Evolutionary conservation across 768 basidiomycete species (phyloP).

Genomic region (Lentinula raphanica): DNA sequence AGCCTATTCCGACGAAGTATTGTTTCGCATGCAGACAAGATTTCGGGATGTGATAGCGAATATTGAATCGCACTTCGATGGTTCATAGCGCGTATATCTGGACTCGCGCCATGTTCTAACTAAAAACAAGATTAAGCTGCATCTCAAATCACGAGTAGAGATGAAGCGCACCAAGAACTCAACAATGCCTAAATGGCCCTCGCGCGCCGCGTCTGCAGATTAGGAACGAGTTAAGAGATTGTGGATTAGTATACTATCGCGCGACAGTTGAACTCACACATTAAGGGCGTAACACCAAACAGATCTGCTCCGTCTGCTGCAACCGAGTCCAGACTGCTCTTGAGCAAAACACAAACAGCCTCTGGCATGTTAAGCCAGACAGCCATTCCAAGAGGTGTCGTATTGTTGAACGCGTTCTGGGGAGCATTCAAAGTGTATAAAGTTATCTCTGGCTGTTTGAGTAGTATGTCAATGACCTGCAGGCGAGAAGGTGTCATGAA

Average conservation of each 20-base stretch:
- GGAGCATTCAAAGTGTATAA: constrained; percentile 73
- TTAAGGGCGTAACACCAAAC: constrained; percentile 73
- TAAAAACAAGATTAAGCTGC: constrained; percentile 18
- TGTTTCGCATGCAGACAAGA: constrained; percentile 68
- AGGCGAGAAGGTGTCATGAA: too few relatives aligned
- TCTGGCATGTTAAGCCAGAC: constrained; percentile 68
- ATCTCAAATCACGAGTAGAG: constrained; percentile 1
- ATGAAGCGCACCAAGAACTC: constrained; percentile 49
- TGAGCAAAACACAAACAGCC: constrained; percentile 59
- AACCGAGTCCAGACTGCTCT: constrained; percentile 54
- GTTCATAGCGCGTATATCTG: constrained; percentile 68
- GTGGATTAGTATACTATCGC: constrained; percentile 5
- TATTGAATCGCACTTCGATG: constrained; percentile 71
- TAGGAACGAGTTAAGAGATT: constrained; percentile 7
- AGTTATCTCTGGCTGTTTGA: constrained; percentile 58
- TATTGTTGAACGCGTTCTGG: constrained; percentile 61
- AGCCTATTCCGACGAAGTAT: constrained; percentile 57
- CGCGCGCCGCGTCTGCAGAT: constrained; percentile 65
- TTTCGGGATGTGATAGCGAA: constrained; percentile 52
- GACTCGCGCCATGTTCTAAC: constrained; percentile 67
- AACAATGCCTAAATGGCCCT: constrained; percentile 65
- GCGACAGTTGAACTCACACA: constrained; percentile 60
- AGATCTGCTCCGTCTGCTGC: constrained; percentile 71
- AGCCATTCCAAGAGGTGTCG: constrained; percentile 73
- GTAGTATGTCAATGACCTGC: too few relatives aligned